Evolutionary conservation across 2,329 filamentous ascomycete genomes (phyloP).

Genomic region (Penicillium frequentans): DNA sequence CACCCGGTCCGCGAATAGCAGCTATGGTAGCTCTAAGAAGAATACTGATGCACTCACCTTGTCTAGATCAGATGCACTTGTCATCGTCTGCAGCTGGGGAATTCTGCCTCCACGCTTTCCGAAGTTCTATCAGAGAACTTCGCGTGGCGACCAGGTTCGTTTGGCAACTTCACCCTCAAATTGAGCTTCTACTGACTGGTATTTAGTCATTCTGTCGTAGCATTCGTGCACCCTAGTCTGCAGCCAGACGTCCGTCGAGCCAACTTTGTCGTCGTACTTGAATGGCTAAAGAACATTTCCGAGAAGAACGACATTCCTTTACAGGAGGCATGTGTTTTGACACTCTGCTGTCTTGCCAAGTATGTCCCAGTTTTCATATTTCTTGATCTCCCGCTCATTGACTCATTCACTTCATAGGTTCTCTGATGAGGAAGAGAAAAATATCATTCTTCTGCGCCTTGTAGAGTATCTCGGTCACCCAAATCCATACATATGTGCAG

Average conservation of each 20-base stretch:
- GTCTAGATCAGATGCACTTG: slow-evolving; percentile 63
- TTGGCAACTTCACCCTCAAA: neutral
- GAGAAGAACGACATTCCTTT: slow-evolving; percentile 66
- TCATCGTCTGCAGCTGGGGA: slow-evolving; percentile 68
- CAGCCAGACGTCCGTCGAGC: slow-evolving; percentile 51
- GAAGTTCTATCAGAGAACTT: slow-evolving; percentile 81
- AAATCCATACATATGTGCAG: slow-evolving; percentile 74
- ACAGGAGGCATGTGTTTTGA: slow-evolving; percentile 81
- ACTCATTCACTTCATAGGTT: slow-evolving; percentile 46
- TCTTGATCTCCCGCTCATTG: neutral
- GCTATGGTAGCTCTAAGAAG: slow-evolving; percentile 72
- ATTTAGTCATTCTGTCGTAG: slow-evolving; percentile 60
- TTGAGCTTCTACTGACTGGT: slow-evolving; percentile 9
- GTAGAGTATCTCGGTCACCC: slow-evolving; percentile 83
- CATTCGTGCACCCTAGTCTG: slow-evolving; percentile 60
- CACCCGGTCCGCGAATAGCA: slow-evolving; percentile 63
- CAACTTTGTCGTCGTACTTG: slow-evolving; percentile 70
- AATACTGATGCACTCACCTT: slow-evolving; percentile 66
- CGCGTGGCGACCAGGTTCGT: slow-evolving; percentile 71
- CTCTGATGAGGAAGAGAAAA: slow-evolving; percentile 78
- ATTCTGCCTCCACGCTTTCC: slow-evolving; percentile 78
- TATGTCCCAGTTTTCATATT: slow-evolving; percentile 36
- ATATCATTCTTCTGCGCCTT: slow-evolving; percentile 78
- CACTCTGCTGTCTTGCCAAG: slow-evolving; percentile 81
- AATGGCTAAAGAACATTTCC: slow-evolving; percentile 70